phyloP scores from a whole-genome alignment of 257 asterid species.

The Solanum bulbocastanum region DNA sequence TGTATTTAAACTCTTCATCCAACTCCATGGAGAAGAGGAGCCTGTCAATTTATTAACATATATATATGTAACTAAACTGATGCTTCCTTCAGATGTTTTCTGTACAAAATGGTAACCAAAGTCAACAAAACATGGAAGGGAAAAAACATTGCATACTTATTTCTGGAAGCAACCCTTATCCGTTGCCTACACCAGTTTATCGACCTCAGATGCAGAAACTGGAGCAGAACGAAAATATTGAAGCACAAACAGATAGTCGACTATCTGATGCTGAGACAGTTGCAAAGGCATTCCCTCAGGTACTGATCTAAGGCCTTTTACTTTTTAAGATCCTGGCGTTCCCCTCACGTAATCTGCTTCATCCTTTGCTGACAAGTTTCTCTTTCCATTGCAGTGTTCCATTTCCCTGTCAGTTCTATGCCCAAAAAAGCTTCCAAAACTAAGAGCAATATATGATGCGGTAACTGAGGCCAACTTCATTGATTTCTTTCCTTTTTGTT shows the following conservation, averaged over 20 bases:
- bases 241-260: conserved; percentile 47
- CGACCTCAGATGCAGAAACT: conserved; percentile 49
- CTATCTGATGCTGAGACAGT: conserved; percentile 78
- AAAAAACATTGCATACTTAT: conserved; percentile 83
- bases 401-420: conserved; percentile 84
- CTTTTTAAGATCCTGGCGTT: background rate
- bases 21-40: background rate
- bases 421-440: conserved; percentile 90
- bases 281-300: conserved; percentile 88
- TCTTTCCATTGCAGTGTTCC: conserved; percentile 50
- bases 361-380: background rate
- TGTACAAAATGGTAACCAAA: conserved; percentile 45
- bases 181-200: conserved; percentile 79
- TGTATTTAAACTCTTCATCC: background rate
- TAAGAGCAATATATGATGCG: conserved; percentile 71
- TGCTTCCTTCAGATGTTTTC: conserved; percentile 60
- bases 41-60: background rate
- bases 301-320: conserved; percentile 8
- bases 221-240: conserved; percentile 50
- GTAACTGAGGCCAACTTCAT: conserved; percentile 24
- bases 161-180: conserved; percentile 92
- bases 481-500: background rate
- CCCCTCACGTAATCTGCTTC: background rate
- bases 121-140: conserved; percentile 52
- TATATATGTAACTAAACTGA: background rate